phyloP scores from a whole-genome alignment of 495 filamentous ascomycete species.

The Penicillium soppii region DNA sequence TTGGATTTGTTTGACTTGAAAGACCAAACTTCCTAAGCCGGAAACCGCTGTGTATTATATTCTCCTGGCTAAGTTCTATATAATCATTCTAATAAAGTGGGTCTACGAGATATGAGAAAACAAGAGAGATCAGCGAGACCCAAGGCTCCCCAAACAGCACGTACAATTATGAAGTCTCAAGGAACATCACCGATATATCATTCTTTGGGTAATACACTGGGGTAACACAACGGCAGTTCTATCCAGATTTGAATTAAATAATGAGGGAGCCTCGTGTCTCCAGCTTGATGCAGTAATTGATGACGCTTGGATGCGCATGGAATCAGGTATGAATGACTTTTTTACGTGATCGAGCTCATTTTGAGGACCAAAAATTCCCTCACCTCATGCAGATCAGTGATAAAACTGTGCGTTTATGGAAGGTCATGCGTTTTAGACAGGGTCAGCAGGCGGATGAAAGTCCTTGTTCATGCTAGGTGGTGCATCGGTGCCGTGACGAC shows the following conservation, averaged over 20 bases:
- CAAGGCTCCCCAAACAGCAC: too few species aligned
- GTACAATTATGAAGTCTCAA: too few species aligned
- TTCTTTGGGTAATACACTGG: background rate
- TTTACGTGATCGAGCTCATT: background rate
- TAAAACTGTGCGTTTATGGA: background rate
- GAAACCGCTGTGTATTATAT: too few species aligned
- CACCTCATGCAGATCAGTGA: background rate
- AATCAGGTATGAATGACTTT: background rate
- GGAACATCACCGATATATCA: too few species aligned
- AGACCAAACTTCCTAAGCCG: background rate
- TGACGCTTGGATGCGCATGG: background rate
- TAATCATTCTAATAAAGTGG: too few species aligned
- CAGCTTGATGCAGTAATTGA: background rate
- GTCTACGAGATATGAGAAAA: too few species aligned
- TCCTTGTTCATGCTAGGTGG: background rate
- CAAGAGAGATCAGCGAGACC: too few species aligned
- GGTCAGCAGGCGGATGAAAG: background rate
- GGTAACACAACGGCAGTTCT: background rate
- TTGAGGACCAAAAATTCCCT: background rate
- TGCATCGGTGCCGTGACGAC: background rate
- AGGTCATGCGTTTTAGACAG: background rate
- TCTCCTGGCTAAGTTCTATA: too few species aligned
- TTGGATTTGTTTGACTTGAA: background rate
- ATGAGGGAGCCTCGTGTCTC: background rate
- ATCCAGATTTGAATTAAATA: background rate